Conservation (phyloP, 352 stramenopile species). For the Pythium oligandrum region DNA sequence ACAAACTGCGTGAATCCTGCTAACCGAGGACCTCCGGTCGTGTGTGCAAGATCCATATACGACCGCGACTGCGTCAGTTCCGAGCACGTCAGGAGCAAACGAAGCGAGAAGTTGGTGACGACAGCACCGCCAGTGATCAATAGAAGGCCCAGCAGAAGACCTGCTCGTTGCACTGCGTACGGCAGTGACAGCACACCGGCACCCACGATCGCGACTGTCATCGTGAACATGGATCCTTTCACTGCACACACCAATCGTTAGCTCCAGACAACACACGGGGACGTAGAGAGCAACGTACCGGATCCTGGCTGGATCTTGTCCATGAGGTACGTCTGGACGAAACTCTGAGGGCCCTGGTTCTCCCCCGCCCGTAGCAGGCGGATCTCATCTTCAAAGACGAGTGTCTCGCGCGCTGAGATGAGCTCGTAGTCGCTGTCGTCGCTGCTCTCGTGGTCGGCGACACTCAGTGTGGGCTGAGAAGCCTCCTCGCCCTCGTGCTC, state of each 20-base stretch:
- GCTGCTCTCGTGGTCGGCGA: background rate
- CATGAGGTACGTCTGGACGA: slow-evolving; percentile 72
- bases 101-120: slow-evolving; percentile 80
- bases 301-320: slow-evolving; percentile 83
- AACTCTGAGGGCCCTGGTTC: slow-evolving; percentile 28
- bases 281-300: slow-evolving; percentile 22
- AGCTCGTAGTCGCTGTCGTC: slow-evolving; percentile 58
- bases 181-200: slow-evolving; percentile 77
- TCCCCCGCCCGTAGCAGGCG: slow-evolving; percentile 27
- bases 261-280: too few relatives aligned
- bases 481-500: slow-evolving; percentile 1
- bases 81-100: slow-evolving; percentile 71
- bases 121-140: slow-evolving; percentile 66
- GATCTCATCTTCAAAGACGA: slow-evolving; percentile 70
- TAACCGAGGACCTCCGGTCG: slow-evolving; percentile 57
- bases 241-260: slow-evolving; percentile 28
- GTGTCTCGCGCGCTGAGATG: slow-evolving; percentile 70
- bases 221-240: slow-evolving; percentile 89
- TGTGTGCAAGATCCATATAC: slow-evolving; percentile 78
- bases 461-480: slow-evolving; percentile 2
- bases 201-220: slow-evolving; percentile 85
- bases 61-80: slow-evolving; percentile 68
- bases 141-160: slow-evolving; percentile 62
- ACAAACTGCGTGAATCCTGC: slow-evolving; percentile 71
- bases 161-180: slow-evolving; percentile 73